These are phyloP conservation scores for Secale cereale DNA, from an alignment of 176 grass and related monocot genomes.

Conservation along the genomic window DNA sequence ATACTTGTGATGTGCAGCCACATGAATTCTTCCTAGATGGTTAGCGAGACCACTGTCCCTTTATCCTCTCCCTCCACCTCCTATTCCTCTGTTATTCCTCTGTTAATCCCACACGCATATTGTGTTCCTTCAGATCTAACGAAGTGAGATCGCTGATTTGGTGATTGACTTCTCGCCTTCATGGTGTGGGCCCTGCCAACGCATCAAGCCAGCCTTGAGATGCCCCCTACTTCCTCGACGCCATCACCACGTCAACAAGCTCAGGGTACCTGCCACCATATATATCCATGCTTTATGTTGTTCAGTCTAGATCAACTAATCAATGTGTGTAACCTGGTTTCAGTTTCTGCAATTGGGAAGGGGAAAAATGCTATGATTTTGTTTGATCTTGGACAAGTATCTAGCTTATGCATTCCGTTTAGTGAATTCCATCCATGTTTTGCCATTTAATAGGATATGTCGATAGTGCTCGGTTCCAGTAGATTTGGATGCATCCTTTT, in stretches of 20 bases:
- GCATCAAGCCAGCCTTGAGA: background rate
- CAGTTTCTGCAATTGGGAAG: no score
- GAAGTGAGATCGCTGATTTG: background rate
- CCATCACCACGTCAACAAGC: background rate
- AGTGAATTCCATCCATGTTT: background rate
- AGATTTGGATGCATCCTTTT: no score
- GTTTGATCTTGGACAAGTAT: no score
- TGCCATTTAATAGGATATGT: no score
- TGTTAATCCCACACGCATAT: no score
- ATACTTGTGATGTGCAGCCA: no score
- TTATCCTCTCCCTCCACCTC: background rate
- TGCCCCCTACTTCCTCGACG: background rate
- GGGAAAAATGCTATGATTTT: no score
- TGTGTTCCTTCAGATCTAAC: background rate
- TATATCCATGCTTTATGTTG: no score
- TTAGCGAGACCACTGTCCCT: background rate
- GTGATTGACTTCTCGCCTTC: background rate
- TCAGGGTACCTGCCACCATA: no score
- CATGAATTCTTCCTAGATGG: background rate
- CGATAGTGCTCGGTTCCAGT: no score
- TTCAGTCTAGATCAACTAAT: background rate
- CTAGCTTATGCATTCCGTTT: background rate
- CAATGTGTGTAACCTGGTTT: no score
- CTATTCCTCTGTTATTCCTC: no score
- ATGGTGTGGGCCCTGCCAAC: background rate